These are phyloP conservation scores for Plantago elongata DNA, from an alignment of 257 asterid species.

Conservation along the genomic window DNA sequence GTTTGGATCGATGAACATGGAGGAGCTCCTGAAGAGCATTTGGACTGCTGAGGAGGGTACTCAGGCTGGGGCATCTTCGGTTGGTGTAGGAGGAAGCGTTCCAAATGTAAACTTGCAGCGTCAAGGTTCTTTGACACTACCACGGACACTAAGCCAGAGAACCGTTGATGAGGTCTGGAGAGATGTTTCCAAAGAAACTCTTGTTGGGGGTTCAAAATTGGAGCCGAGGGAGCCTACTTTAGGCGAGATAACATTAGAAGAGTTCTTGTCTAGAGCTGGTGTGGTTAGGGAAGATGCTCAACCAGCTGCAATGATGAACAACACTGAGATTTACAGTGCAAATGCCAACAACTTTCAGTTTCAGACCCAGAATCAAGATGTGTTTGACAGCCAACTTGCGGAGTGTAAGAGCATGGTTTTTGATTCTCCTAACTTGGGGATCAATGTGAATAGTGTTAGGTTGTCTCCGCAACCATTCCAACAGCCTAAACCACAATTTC, in stretches of 20 bases:
- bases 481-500: slow-evolving; percentile 28
- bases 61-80: slow-evolving; percentile 37
- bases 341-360: slow-evolving; percentile 50
- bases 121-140: slow-evolving; percentile 86
- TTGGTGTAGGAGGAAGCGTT: slow-evolving; percentile 30
- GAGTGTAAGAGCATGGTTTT: slow-evolving; percentile 30
- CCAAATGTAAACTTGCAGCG: slow-evolving; percentile 60
- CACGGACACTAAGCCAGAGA: slow-evolving; percentile 76
- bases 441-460: slow-evolving; percentile 29
- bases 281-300: slow-evolving; percentile 70
- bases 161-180: slow-evolving; percentile 91
- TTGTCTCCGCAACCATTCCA: slow-evolving; percentile 24
- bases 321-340: slow-evolving; percentile 32
- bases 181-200: slow-evolving; percentile 27
- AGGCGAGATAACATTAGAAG: slow-evolving; percentile 86
- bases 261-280: slow-evolving; percentile 67
- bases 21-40: slow-evolving; percentile 77
- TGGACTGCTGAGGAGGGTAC: slow-evolving; percentile 79
- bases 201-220: slow-evolving; percentile 31
- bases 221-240: slow-evolving; percentile 60
- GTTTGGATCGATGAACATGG: slow-evolving; percentile 93
- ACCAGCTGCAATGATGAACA: slow-evolving; percentile 31
- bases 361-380: slow-evolving; percentile 31
- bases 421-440: slow-evolving; percentile 20
- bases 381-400: slow-evolving; percentile 37